These are phyloP conservation scores for Skeletonema marinoi DNA, from an alignment of 108 stramenopile genomes.

Conservation along the genomic window DNA sequence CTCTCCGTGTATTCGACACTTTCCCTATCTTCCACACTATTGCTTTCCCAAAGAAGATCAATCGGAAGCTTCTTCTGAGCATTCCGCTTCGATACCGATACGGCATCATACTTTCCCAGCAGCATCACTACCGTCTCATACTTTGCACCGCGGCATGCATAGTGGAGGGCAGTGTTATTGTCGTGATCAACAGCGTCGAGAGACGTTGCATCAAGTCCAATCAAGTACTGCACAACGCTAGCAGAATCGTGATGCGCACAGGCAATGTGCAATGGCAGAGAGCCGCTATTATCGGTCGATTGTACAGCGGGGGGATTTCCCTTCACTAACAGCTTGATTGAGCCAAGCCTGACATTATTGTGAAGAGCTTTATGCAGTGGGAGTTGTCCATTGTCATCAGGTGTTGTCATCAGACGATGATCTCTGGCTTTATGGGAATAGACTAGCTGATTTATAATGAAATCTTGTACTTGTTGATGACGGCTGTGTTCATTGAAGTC, in stretches of 20 bases:
- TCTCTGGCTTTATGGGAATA: not conserved
- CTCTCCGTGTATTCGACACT: too few relatives aligned
- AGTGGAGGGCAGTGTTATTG: too few relatives aligned
- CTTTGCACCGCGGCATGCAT: too few relatives aligned
- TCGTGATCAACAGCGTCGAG: not conserved
- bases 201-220: not conserved
- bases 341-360: not conserved
- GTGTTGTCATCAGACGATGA: not conserved
- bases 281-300: not conserved
- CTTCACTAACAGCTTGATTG: not conserved
- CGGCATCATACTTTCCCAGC: too few relatives aligned
- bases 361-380: not conserved
- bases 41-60: too few relatives aligned
- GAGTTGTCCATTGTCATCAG: not conserved
- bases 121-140: too few relatives aligned
- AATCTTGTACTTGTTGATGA: not conserved
- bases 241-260: not conserved
- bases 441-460: not conserved
- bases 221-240: not conserved
- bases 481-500: not conserved
- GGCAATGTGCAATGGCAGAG: not conserved
- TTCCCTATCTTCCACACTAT: too few relatives aligned
- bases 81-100: too few relatives aligned
- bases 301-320: not conserved
- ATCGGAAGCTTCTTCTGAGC: too few relatives aligned